Evolutionary conservation across 345 rosid species (phyloP).

Genomic region (Angophora floribunda): DNA sequence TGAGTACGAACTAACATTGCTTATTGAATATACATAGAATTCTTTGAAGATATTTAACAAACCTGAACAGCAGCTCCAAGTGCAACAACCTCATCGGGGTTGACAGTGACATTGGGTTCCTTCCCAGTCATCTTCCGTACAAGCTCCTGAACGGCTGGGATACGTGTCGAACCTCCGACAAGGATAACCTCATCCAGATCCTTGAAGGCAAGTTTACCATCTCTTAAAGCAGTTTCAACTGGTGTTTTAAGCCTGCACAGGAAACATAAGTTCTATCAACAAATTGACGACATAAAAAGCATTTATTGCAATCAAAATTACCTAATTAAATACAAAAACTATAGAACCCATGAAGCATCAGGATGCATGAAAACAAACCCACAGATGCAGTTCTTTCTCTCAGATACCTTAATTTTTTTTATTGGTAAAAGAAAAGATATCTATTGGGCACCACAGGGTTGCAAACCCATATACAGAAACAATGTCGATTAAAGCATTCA

Average conservation of each 20-base stretch:
- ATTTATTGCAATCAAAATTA: background rate
- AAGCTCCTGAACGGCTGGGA: constrained; percentile 83
- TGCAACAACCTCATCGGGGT: constrained; percentile 98
- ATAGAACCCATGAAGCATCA: background rate
- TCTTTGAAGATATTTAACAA: constrained; percentile 33
- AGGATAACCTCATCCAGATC: constrained; percentile 44
- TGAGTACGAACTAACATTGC: background rate
- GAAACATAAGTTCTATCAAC: background rate
- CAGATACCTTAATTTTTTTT: background rate
- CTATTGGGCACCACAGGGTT: background rate
- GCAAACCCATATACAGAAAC: background rate
- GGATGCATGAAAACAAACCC: background rate
- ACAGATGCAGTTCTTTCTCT: background rate
- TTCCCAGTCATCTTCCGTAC: constrained; percentile 85
- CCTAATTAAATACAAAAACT: background rate
- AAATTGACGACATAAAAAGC: background rate
- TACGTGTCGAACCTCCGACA: constrained; percentile 46
- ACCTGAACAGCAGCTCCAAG: constrained; percentile 99
- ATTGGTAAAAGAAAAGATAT: background rate
- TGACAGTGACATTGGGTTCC: constrained; percentile 94
- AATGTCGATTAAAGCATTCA: background rate
- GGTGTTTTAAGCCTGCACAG: constrained; percentile 29
- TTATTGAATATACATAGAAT: constrained; percentile 1
- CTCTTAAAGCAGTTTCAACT: constrained; percentile 30
- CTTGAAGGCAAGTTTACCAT: constrained; percentile 30